Base-by-base conservation (phyloP, 768 basidiomycete species). In the Russula ochroleuca region DNA sequence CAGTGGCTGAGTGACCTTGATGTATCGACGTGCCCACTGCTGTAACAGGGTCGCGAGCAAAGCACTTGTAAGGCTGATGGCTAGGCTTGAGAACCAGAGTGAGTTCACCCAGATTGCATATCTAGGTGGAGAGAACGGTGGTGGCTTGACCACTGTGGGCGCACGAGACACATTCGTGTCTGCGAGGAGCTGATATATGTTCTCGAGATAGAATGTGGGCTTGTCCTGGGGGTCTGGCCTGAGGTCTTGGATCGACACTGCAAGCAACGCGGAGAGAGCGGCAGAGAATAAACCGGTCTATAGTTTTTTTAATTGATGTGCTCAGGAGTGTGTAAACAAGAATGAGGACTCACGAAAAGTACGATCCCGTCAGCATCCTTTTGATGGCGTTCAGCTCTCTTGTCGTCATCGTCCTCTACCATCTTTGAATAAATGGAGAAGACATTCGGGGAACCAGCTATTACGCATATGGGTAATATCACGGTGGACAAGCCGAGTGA, bases 71-170 rank as follows among this genome's bases (percentile, higher is more conserved):
- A 60, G 19, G 21, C 50, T 51, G 3, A 41, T 52, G 4, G 0
- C 17, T 41, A 60, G 43, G 50, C 50, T 60, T 17, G 47, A 43
- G 50, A 60, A 43, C 59, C 50, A 60, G 17, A 60, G 40, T 1
- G n/a, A 56, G 28, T 56, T 56, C 17, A 56, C 55, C 37, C 14
- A 23, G 38, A 55, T 25, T 15, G 49, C 45, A 2, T 19, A 31
- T 2, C 0, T 11, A 14, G 58, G 38, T 7, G 58, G 49, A 31
- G 58, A 31, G 7, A 51, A 51, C 13, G 25, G 19, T 6, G 31
- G 43, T 21, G 45, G 45, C 7, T 5, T 23, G 11, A 2, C 1
- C 11, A 6, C 3, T 14, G 13, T 14, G 11, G 19, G 5, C 5
- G 28, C 5, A 28, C 28, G 10, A 14, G 56, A 45, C 15, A 3